Percentiles rank a stretch among this genome's conserved stretches.
Evolutionary conservation across 345 rosid genomes (phyloP).

Genomic region (Eutrema yunnanense): DNA sequence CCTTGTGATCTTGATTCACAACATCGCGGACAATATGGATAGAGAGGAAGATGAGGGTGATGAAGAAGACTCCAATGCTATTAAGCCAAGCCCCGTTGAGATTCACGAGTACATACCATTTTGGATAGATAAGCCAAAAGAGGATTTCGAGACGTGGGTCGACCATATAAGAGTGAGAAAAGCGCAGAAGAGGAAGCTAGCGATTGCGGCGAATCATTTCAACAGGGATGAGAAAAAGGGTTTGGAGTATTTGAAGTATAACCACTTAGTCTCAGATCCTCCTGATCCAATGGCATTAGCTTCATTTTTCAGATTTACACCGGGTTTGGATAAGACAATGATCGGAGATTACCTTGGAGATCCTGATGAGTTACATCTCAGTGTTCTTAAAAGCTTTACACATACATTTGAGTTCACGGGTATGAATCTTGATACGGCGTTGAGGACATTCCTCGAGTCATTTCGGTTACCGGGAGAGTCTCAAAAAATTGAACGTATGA

Average conservation of each 20-base stretch:
- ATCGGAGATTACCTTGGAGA: constrained; percentile 92
- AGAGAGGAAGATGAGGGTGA: constrained; percentile 34
- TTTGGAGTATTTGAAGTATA: constrained; percentile 63
- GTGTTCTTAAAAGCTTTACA: constrained; percentile 72
- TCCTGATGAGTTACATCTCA: constrained; percentile 70
- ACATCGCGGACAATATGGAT: constrained; percentile 68
- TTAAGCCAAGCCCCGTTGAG: constrained; percentile 50
- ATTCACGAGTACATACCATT: constrained; percentile 60
- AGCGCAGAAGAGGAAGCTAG: constrained; percentile 66
- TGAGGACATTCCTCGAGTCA: constrained; percentile 69
- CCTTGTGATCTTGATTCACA: constrained; percentile 64
- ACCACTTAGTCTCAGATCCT: constrained; percentile 56
- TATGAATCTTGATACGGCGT: constrained; percentile 77
- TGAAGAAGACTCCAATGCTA: constrained; percentile 31
- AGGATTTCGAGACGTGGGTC: constrained; percentile 59
- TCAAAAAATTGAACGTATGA: constrained; percentile 77
- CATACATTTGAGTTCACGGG: constrained; percentile 65
- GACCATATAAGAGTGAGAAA: constrained; percentile 56
- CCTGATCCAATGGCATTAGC: constrained; percentile 62
- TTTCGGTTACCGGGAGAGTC: constrained; percentile 91
- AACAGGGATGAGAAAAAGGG: constrained; percentile 83
- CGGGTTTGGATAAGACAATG: constrained; percentile 60
- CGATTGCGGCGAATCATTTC: constrained; percentile 70
- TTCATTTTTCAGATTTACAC: constrained; percentile 64
- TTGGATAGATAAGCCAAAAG: constrained; percentile 63